Conservation (phyloP, 2,329 filamentous ascomycete genomes). For the Canariomyces notabilis region DNA sequence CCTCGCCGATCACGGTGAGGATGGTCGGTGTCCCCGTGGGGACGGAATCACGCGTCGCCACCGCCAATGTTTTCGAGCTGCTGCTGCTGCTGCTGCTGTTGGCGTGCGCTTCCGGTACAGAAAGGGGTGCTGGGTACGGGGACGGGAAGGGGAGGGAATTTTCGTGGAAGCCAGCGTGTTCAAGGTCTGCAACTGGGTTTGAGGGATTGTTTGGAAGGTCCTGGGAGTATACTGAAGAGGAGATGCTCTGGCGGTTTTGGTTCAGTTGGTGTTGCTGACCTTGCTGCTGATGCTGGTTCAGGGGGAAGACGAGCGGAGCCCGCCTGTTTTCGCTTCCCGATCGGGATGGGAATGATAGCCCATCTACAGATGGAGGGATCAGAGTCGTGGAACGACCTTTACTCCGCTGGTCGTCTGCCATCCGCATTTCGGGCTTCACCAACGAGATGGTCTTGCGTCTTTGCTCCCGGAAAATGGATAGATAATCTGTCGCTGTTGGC, state of each 20-base stretch:
- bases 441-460: constrained; percentile 4
- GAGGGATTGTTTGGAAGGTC: constrained; percentile 1
- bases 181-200: constrained; percentile 9
- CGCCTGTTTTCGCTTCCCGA: not conserved
- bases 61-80: too few relatives aligned
- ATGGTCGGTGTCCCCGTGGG: not conserved
- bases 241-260: constrained; percentile 7
- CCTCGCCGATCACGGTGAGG: not conserved
- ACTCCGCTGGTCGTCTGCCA: not conserved
- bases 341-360: constrained; percentile 6
- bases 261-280: not conserved
- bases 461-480: not conserved
- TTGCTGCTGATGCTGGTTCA: not conserved
- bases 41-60: too few relatives aligned
- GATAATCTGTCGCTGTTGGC: constrained; percentile 2
- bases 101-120: not conserved
- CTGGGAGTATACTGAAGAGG: constrained; percentile 20
- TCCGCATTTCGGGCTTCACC: not conserved
- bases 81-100: not conserved
- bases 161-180: constrained; percentile 12
- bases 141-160: constrained; percentile 5
- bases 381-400: not conserved
- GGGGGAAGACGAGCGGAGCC: constrained; percentile 2
- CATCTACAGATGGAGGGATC: constrained; percentile 6
- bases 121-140: constrained; percentile 8